Base-by-base conservation (phyloP, 441 rosid genomes). In the Jatropha podagrica region DNA sequence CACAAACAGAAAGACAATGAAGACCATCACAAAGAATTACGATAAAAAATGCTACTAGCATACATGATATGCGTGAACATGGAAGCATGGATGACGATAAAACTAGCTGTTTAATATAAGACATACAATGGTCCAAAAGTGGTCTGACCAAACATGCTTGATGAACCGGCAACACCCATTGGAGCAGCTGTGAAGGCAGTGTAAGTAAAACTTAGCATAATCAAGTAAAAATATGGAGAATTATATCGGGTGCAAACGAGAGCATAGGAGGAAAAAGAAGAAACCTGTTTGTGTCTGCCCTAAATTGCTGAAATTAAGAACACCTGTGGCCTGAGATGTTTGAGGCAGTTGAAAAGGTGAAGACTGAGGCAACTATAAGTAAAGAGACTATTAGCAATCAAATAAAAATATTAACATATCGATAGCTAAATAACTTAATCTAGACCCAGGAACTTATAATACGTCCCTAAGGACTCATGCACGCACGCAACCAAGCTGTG, bases 221-320 rank as follows among this genome's bases (percentile, higher is more conserved):
- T 51, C 32, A 56, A 65, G 9, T 73, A 17, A 37, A 75, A 67
- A 63, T 23, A 15, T 66, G 13, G 64, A 59, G 3, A 40, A 68
- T 40, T 37, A 54, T 13, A 66, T 51, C 17, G 80, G 15, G 41
- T 23, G 7, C 41, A 65, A 68, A 52, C 37, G 54, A 70, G 65
- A 55, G 27, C 5, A 51, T 69, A 72, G 51, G 40, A 70, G 56
- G 46, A 74, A 60, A 62, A 64, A 72, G 27, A 46, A 74, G 5
- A 48, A 77, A 92, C 95, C 92, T 83, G 85, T 14, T 81, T 86
- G 97, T 5, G 86, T 71, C 84, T 83, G 92, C 78, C 91, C 88
- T 37, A 80, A 81, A 83, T 88, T 91, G 83, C 76, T 75, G 81
- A 90, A 85, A 78, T 79, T 68, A 84, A 88, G 86, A 79, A 82